Conservation (phyloP, 2,329 filamentous ascomycete species). For the Aspergillus oerlinghausenensis region DNA sequence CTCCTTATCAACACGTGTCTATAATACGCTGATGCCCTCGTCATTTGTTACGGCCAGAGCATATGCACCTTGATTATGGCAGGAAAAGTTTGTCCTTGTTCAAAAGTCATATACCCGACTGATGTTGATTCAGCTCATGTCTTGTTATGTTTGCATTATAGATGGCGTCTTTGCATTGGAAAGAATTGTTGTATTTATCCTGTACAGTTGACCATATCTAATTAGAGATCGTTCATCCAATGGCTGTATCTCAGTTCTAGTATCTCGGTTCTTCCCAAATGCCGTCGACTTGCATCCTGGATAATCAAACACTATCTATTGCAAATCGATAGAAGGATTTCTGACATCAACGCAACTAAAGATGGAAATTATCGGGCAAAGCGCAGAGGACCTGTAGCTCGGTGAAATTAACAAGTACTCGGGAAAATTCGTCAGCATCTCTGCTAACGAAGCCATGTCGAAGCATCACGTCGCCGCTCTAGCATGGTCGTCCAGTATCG, state of each 20-base stretch:
- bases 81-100: neutral
- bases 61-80: neutral
- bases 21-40: neutral
- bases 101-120: neutral
- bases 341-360: no score
- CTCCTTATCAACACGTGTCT: neutral
- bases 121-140: neutral
- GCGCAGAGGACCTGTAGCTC: no score
- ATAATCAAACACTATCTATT: no score
- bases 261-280: no score
- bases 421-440: no score
- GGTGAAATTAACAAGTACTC: no score
- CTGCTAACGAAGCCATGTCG: no score
- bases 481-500: no score
- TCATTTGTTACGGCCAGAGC: neutral
- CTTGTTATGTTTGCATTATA: neutral
- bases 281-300: no score
- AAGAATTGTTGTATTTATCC: neutral
- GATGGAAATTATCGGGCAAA: no score
- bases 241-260: neutral
- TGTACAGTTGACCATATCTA: neutral
- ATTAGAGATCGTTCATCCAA: neutral
- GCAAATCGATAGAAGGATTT: no score
- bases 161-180: neutral
- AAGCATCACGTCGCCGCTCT: no score